A percentile compares a stretch with the other conserved stretches of the same genome.
These are phyloP conservation scores for Melocanna baccifera DNA, from an alignment of 176 grass and related monocot species.

Conservation along the genomic window DNA sequence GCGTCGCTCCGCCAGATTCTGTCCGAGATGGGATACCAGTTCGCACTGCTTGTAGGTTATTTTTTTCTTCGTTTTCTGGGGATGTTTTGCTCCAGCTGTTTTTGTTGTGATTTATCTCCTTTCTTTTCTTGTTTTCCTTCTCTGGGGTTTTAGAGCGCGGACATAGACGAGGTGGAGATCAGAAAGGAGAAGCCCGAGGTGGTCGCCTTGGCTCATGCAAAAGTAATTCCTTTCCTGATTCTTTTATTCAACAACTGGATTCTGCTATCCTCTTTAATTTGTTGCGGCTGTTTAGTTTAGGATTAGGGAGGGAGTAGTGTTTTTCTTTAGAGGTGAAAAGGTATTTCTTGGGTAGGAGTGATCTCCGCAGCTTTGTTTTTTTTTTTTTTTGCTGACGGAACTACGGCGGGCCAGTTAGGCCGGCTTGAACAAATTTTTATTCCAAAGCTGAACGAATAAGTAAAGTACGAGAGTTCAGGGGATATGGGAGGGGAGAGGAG, in stretches of 20 bases:
- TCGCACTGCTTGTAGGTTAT: conserved; percentile 61
- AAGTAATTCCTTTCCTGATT: conserved; percentile 41
- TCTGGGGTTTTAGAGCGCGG: conserved; percentile 49
- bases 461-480: too few relatives aligned
- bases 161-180: conserved; percentile 90
- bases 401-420: too few relatives aligned
- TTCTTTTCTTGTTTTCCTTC: not conserved
- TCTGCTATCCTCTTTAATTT: not conserved
- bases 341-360: not conserved
- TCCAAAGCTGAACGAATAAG: too few relatives aligned
- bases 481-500: too few relatives aligned
- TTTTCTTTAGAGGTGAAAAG: not conserved
- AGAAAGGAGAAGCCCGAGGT: conserved; percentile 81
- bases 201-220: conserved; percentile 77
- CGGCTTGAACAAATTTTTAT: too few relatives aligned
- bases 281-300: not conserved
- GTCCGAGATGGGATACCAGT: conserved; percentile 89
- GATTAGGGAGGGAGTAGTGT: not conserved
- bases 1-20: conserved; percentile 82
- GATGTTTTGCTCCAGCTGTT: not conserved
- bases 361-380: not conserved
- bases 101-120: not conserved
- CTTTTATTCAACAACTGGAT: not conserved
- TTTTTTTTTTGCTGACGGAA: too few relatives aligned
- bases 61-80: not conserved